Conservation (phyloP, 257 asterid genomes). For the Capsicum baccatum region DNA sequence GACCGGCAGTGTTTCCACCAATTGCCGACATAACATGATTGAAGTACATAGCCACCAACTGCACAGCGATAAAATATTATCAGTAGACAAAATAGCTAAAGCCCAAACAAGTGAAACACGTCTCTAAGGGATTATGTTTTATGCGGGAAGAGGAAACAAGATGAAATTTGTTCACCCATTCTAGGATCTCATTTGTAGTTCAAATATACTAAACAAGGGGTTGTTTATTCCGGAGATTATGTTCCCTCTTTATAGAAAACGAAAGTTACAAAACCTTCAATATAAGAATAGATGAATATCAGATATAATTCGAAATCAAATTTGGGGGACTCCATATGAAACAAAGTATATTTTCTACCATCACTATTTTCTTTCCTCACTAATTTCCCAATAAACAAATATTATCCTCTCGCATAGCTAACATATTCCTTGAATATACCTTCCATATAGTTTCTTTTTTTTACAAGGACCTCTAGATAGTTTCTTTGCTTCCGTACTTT, state of each 20-base stretch:
- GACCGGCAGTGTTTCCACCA: constrained; percentile 82
- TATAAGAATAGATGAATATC: neutral
- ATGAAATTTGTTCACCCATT: neutral
- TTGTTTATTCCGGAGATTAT: neutral
- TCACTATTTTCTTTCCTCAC: neutral
- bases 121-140: neutral
- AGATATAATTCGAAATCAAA: neutral
- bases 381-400: neutral
- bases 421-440: neutral
- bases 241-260: neutral
- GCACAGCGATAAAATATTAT: constrained; percentile 30
- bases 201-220: neutral
- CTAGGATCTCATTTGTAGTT: neutral
- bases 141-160: neutral
- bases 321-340: neutral
- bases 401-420: neutral
- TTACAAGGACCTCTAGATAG: too few relatives aligned
- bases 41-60: constrained; percentile 95
- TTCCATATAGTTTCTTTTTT: neutral
- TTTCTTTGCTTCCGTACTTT: neutral
- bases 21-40: constrained; percentile 97
- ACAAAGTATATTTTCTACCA: neutral
- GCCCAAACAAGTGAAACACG: neutral
- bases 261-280: neutral
- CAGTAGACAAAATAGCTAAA: neutral